Percentiles rank a stretch among this genome's conserved stretches.
These are phyloP conservation scores for Zymoseptoria brevis DNA, from an alignment of 2,329 filamentous ascomycete species.

Conservation along the genomic window DNA sequence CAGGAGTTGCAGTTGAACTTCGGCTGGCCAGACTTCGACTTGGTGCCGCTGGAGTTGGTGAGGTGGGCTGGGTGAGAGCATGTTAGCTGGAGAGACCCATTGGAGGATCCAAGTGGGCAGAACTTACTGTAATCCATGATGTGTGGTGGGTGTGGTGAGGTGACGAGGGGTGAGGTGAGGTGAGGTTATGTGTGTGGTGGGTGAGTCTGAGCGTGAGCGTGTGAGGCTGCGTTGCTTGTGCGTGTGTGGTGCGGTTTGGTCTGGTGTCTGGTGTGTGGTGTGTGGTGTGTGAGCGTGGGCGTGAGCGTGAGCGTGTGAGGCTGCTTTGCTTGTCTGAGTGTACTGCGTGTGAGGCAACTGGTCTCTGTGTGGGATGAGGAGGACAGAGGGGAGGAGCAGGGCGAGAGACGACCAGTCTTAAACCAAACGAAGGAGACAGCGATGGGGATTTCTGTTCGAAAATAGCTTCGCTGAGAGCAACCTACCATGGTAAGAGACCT, in stretches of 20 bases:
- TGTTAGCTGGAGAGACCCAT: not conserved
- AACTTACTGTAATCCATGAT: not conserved
- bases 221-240: not conserved
- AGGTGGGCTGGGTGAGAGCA: not conserved
- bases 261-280: not conserved
- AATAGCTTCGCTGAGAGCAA: no score
- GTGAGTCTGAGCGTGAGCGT: not conserved
- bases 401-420: not conserved
- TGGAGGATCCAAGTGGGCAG: not conserved
- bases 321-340: not conserved
- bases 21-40: no score
- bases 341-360: not conserved
- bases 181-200: not conserved
- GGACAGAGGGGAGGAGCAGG: not conserved
- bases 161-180: not conserved
- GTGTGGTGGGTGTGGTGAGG: not conserved
- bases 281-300: not conserved
- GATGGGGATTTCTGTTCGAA: no score
- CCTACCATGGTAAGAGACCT: no score
- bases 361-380: not conserved
- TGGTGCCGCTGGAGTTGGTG: not conserved
- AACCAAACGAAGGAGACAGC: not conserved
- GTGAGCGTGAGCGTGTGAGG: not conserved
- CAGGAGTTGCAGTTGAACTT: not conserved
- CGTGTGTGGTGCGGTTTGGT: not conserved